Percentiles rank a stretch among this genome's conserved stretches.
These are phyloP conservation scores for Penicillium canariense DNA, from an alignment of 495 filamentous ascomycete species.

Conservation along the genomic window DNA sequence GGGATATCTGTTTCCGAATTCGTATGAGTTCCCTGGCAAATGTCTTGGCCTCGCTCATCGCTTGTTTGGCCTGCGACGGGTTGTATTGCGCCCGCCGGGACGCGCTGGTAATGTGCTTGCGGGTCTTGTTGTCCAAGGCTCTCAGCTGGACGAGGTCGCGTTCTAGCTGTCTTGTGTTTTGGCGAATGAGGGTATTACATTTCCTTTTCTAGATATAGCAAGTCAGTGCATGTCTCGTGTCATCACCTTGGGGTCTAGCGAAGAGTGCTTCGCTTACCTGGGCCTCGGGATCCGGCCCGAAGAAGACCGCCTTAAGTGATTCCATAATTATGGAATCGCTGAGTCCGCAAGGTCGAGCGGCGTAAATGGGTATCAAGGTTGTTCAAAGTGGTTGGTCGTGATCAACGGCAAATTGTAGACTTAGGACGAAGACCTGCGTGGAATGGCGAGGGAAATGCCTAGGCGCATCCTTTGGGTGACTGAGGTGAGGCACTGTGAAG, in stretches of 20 bases:
- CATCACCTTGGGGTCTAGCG: not conserved
- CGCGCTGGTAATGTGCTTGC: slow-evolving; percentile 75
- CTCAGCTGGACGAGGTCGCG: slow-evolving; percentile 82
- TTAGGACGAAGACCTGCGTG: slow-evolving; percentile 2
- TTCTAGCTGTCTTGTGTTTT: slow-evolving; percentile 91
- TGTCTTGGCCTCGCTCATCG: slow-evolving; percentile 71
- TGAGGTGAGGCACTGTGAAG: not conserved
- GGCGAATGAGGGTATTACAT: slow-evolving; percentile 88
- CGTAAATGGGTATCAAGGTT: not conserved
- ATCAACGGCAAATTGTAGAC: not conserved
- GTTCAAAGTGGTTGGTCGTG: not conserved
- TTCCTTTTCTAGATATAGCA: slow-evolving; percentile 71
- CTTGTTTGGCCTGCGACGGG: slow-evolving; percentile 70
- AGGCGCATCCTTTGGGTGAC: slow-evolving; percentile 10
- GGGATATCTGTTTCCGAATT: slow-evolving; percentile 67
- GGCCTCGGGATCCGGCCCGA: slow-evolving; percentile 84
- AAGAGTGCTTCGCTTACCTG: slow-evolving; percentile 58
- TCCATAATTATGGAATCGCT: slow-evolving; percentile 65
- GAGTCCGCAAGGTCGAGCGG: not conserved
- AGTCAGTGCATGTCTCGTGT: slow-evolving; percentile 1
- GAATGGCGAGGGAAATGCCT: slow-evolving; percentile 10
- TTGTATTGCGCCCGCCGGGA: slow-evolving; percentile 76
- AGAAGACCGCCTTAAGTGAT: slow-evolving; percentile 80
- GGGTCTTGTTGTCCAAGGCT: slow-evolving; percentile 76
- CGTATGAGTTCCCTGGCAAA: slow-evolving; percentile 88